A percentile compares a stretch with the other conserved stretches of the same genome.
Evolutionary conservation across 176 grass and related monocot species (phyloP).

Genomic region (Oryza officinalis): DNA sequence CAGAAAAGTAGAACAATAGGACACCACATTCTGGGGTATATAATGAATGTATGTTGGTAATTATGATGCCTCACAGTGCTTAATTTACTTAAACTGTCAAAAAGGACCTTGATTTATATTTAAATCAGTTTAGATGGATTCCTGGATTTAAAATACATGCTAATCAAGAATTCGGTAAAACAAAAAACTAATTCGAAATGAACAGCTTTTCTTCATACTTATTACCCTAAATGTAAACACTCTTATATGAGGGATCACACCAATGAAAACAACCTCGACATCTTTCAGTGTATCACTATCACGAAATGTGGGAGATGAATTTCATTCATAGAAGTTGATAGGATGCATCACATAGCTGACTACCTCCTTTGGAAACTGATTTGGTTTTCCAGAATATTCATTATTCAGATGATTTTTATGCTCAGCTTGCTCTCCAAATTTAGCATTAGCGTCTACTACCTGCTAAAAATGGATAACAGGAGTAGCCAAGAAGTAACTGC

Average conservation of each 20-base stretch:
- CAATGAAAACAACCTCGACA: constrained; percentile 15
- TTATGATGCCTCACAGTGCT: background rate
- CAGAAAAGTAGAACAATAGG: background rate
- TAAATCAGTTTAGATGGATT: constrained; percentile 6
- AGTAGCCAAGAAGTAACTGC: constrained; percentile 39
- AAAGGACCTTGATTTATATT: background rate
- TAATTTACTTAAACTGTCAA: constrained; percentile 21
- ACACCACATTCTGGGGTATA: background rate
- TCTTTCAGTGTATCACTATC: background rate
- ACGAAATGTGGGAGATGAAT: background rate
- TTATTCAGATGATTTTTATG: constrained; percentile 42
- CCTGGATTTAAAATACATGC: background rate
- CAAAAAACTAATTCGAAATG: background rate
- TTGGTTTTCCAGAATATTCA: constrained; percentile 47
- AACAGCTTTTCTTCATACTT: background rate
- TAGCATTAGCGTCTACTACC: constrained; percentile 51
- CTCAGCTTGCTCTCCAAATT: constrained; percentile 39
- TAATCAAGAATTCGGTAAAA: background rate
- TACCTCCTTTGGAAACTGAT: constrained; percentile 37
- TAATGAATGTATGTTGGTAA: background rate
- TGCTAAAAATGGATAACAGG: constrained; percentile 53
- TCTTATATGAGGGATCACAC: constrained; percentile 6
- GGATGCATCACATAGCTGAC: constrained; percentile 20
- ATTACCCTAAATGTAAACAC: constrained; percentile 1
- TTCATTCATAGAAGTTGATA: constrained; percentile 37